Evolutionary conservation across 2,329 filamentous ascomycete species (phyloP).

Genomic region (Mollisiaceae sp.): DNA sequence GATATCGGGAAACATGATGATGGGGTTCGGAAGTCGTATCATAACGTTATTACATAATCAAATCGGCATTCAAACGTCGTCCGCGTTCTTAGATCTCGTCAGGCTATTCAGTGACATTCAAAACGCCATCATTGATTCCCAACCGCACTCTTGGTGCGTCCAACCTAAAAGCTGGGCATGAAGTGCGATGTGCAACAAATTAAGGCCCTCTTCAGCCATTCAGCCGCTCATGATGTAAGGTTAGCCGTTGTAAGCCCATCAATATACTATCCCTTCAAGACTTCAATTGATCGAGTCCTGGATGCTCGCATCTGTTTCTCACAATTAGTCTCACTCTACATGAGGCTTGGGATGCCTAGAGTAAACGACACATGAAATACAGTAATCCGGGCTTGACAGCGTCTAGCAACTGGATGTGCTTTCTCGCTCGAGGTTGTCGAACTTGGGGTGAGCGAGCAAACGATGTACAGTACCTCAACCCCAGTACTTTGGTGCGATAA

Average conservation of each 20-base stretch:
- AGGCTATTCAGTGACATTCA: not conserved
- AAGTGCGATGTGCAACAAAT: conserved; percentile 31
- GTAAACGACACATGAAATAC: no score
- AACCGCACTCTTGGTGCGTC: not conserved
- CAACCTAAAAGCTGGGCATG: conserved; percentile 25
- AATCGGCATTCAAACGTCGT: not conserved
- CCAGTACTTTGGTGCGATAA: no score
- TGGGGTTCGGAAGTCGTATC: not conserved
- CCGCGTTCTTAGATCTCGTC: not conserved
- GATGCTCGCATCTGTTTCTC: no score
- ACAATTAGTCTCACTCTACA: no score
- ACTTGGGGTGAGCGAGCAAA: no score
- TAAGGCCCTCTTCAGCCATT: not conserved
- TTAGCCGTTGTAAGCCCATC: not conserved
- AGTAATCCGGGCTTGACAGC: no score
- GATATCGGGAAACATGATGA: not conserved
- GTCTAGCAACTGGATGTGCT: no score
- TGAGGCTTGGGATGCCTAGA: no score
- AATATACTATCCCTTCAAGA: no score
- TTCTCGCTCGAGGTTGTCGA: no score
- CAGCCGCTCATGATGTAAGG: not conserved
- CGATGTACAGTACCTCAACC: no score
- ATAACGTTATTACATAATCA: not conserved
- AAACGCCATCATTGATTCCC: not conserved
- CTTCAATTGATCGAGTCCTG: no score